Evolutionary conservation across 305 asterid species (phyloP).

Genomic region (Fraxinus platypoda): DNA sequence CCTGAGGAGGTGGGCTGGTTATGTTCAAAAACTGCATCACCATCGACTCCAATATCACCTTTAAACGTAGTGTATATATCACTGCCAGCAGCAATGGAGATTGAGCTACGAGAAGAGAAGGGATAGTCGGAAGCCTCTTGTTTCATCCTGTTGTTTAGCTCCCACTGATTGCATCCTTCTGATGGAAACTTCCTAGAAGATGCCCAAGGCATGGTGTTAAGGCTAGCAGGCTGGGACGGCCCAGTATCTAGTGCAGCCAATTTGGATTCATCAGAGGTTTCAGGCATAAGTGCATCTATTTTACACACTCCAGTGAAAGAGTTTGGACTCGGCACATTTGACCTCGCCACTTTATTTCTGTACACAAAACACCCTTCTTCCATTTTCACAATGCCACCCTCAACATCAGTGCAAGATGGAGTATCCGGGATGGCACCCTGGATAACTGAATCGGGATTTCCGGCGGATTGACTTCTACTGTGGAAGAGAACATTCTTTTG

Average conservation of each 20-base stretch:
- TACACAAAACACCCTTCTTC: slow-evolving; percentile 34
- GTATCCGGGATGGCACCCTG: background rate
- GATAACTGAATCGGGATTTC: background rate
- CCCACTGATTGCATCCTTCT: slow-evolving; percentile 13
- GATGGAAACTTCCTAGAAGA: slow-evolving; percentile 12
- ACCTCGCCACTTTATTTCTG: slow-evolving; percentile 5
- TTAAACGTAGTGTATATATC: slow-evolving; percentile 16
- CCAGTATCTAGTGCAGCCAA: slow-evolving; percentile 22
- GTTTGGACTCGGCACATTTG: background rate
- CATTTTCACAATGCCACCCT: slow-evolving; percentile 29
- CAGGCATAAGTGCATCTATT: background rate
- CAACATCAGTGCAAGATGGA: slow-evolving; percentile 13
- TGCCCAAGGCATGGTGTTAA: slow-evolving; percentile 20
- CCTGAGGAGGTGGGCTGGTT: slow-evolving; percentile 25
- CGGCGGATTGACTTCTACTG: background rate
- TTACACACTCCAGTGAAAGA: slow-evolving; percentile 9
- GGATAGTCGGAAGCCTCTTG: slow-evolving; percentile 10
- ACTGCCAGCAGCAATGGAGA: slow-evolving; percentile 19
- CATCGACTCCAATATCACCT: slow-evolving; percentile 13
- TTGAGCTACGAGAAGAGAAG: slow-evolving; percentile 23
- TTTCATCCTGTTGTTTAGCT: background rate
- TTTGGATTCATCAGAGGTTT: slow-evolving; percentile 12
- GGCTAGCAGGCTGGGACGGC: slow-evolving; percentile 18
- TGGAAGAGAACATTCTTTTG: slow-evolving; percentile 16
- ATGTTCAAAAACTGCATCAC: slow-evolving; percentile 28